Evolutionary conservation across 306 rosid genomes (phyloP), one percentile per base, ranked within the genome.

Genomic region (Begonia fuchsioides): DNA sequence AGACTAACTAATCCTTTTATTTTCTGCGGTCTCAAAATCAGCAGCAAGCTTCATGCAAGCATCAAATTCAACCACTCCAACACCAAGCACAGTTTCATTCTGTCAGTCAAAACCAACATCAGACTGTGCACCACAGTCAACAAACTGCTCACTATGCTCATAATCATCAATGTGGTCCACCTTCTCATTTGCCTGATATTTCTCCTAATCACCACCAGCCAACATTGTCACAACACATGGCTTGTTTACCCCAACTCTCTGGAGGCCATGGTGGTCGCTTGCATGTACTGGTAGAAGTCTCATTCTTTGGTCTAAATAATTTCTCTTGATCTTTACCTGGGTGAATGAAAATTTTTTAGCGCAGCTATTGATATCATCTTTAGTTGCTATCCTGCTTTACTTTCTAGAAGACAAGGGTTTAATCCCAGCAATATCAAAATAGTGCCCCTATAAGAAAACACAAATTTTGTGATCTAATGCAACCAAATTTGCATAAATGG

Each of bases 61-160:
- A 78, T 64, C 83, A 74, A 55, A 64, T 81, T 69, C 93, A 83
- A 58, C 68, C 78, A 43, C 51, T 88, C 61, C 53, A 74, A 3
- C 93, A 80, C 61, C 96, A 88, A 55, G 72, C 88, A 41, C 94
- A 88, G 63, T 88, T 68, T 74, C 93, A 83, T 51, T 61, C 82
- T 51, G n/a, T n/a, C n/a, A n/a, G n/a, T n/a, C n/a, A n/a, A n/a
- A 79, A 52, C 59, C 81, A 74, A 53, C 73, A 78, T 63, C 93
- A 78, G 67, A 59, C 76, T 54, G 71, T 83, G 67, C 81, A 87
- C 62, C 93, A 82, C 68, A 75, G 62, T 75, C 94, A 70, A 62
- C 94, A 80, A 39, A 66, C 73, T 17, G 53, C 73, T 54, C 81
- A 82, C 35, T 84, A 76, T 72, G 58, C 95, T 61, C 88, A 88